These are phyloP conservation scores for Eimeria praecox DNA, from an alignment of 169 alveolate species.

Conservation along the genomic window DNA sequence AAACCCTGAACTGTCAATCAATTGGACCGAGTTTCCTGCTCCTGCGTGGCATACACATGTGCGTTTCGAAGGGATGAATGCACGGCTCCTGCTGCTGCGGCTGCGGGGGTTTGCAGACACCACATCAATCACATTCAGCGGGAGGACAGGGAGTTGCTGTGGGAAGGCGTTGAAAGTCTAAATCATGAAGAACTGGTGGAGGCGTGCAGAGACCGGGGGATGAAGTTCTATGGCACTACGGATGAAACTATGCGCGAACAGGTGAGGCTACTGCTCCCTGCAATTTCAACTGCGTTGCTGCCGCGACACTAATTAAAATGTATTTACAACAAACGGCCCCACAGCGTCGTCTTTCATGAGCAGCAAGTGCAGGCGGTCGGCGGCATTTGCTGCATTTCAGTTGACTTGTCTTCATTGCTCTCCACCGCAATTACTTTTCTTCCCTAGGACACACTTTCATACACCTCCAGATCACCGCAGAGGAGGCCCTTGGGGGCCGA, in stretches of 20 bases:
- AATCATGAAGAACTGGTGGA: slow-evolving; percentile 90
- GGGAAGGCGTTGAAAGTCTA: slow-evolving; percentile 94
- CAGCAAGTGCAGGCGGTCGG: too few relatives aligned
- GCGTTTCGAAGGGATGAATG: neutral
- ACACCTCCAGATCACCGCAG: too few relatives aligned
- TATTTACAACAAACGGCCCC: too few relatives aligned
- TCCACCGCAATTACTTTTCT: too few relatives aligned
- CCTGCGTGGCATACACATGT: too few relatives aligned
- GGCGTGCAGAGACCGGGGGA: slow-evolving; percentile 90
- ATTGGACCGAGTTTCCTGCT: too few relatives aligned
- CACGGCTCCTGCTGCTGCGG: slow-evolving; percentile 85
- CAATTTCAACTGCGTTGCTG: neutral
- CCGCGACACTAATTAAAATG: neutral
- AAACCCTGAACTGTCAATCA: too few relatives aligned
- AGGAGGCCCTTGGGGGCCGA: too few relatives aligned
- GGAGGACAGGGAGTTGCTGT: slow-evolving; percentile 91
- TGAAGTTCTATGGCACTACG: slow-evolving; percentile 90
- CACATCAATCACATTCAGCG: slow-evolving; percentile 89
- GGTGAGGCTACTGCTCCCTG: neutral
- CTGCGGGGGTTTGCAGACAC: slow-evolving; percentile 85
- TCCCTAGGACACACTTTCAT: too few relatives aligned
- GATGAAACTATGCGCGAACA: slow-evolving; percentile 89
- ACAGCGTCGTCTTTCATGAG: too few relatives aligned
- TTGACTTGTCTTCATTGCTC: too few relatives aligned
- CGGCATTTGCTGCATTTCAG: too few relatives aligned